A percentile compares a stretch with the other conserved stretches of the same genome.
These are phyloP conservation scores for Fusarium sp. DNA, from an alignment of 2,329 filamentous ascomycete species.

Conservation along the genomic window DNA sequence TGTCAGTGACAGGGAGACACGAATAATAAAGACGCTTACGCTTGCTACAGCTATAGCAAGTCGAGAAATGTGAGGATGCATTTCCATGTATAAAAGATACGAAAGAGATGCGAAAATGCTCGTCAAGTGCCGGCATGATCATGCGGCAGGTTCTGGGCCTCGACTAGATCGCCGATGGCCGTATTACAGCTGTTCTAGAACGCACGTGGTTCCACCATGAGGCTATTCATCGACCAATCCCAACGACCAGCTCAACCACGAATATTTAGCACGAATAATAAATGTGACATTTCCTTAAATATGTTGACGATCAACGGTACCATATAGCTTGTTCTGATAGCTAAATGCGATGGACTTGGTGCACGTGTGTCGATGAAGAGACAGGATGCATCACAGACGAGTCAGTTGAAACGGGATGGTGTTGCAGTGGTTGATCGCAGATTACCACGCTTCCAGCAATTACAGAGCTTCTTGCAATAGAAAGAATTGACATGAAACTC, in stretches of 20 bases:
- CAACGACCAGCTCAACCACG: conserved; percentile 27
- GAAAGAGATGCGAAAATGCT: conserved; percentile 6
- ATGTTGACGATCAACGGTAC: not conserved
- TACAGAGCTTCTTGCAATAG: no score
- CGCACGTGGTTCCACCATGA: conserved; percentile 42
- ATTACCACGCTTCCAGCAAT: no score
- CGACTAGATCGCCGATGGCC: conserved; percentile 14
- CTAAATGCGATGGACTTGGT: not conserved
- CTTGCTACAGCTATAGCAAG: not conserved
- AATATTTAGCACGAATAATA: conserved; percentile 18
- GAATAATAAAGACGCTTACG: not conserved
- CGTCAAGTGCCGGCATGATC: conserved; percentile 30
- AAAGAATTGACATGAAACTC: no score
- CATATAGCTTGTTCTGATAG: not conserved
- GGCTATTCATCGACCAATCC: conserved; percentile 32
- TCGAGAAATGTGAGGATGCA: not conserved
- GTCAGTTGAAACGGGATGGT: not conserved
- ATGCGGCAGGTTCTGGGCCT: conserved; percentile 23
- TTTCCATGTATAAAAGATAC: conserved; percentile 8
- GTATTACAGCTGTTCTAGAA: conserved; percentile 36
- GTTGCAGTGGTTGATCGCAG: not conserved
- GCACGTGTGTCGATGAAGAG: conserved; percentile 21
- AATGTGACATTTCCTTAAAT: not conserved
- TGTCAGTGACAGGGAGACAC: not conserved
- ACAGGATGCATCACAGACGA: conserved; percentile 4